These are phyloP conservation scores for Pseudoscleropodium purum DNA, from an alignment of 225 moss, liverwort and hornwort species.

Conservation along the genomic window DNA sequence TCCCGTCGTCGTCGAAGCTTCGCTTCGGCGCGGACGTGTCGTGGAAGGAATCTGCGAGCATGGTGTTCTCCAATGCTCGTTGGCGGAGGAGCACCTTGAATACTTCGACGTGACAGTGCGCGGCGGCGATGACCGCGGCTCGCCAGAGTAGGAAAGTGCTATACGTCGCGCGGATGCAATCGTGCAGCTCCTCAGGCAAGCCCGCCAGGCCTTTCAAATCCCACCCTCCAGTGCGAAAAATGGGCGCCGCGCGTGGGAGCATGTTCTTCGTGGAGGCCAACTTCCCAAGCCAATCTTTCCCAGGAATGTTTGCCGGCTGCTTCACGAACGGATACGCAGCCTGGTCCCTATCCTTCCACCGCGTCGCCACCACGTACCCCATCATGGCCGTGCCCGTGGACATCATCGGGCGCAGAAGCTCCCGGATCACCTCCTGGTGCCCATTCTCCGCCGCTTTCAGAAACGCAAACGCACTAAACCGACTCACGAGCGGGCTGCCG, in stretches of 20 bases:
- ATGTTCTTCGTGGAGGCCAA: conserved; percentile 19
- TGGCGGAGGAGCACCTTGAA: conserved; percentile 34
- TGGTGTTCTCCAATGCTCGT: conserved; percentile 28
- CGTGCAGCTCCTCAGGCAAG: conserved; percentile 4
- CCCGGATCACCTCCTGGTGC: conserved; percentile 30
- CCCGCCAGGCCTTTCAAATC: conserved; percentile 15
- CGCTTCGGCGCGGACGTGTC: conserved; percentile 3
- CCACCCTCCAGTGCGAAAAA: conserved; percentile 8
- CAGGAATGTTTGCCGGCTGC: not conserved
- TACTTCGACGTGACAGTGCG: conserved; percentile 25
- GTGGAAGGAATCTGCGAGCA: conserved; percentile 36
- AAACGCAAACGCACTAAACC: conserved; percentile 30
- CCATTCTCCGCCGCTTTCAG: conserved; percentile 36
- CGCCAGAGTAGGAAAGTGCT: conserved; percentile 29
- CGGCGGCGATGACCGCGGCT: conserved; percentile 17
- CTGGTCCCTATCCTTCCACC: conserved; percentile 11
- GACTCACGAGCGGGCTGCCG: conserved; percentile 16
- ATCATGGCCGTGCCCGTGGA: conserved; percentile 28
- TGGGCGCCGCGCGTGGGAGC: conserved; percentile 12
- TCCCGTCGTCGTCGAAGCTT: conserved; percentile 19
- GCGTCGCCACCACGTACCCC: conserved; percentile 25
- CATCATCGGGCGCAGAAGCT: conserved; percentile 25
- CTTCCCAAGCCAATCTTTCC: conserved; percentile 26
- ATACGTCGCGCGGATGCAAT: conserved; percentile 33
- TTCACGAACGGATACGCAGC: conserved; percentile 25